Conservation (phyloP, 352 stramenopile genomes). For the Phytophthora idaei region DNA sequence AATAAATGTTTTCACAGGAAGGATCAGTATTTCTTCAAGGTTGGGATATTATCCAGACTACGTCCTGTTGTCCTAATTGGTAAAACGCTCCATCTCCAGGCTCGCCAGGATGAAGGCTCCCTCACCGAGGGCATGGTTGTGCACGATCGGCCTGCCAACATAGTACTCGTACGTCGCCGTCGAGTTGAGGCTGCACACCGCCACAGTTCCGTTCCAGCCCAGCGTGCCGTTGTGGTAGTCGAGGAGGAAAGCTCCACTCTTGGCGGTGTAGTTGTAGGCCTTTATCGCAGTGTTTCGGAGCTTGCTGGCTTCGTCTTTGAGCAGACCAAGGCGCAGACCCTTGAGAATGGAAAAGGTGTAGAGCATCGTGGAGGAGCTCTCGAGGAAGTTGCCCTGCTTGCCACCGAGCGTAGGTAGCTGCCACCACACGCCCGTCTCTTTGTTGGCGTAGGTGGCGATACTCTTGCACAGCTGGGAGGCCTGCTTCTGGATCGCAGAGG, state of each 20-base stretch:
- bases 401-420: slow-evolving; percentile 31
- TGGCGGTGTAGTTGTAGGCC: slow-evolving; percentile 33
- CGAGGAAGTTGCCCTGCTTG: slow-evolving; percentile 34
- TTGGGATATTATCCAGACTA: not conserved
- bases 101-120: slow-evolving; percentile 32
- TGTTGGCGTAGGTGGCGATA: slow-evolving; percentile 26
- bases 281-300: slow-evolving; percentile 16
- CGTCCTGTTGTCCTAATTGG: slow-evolving; percentile 9
- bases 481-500: slow-evolving; percentile 22
- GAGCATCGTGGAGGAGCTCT: slow-evolving; percentile 40
- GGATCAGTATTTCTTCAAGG: not conserved
- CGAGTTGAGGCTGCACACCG: slow-evolving; percentile 37
- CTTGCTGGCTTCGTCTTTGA: slow-evolving; percentile 17
- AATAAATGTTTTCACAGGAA: no score
- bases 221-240: slow-evolving; percentile 27
- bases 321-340: slow-evolving; percentile 31
- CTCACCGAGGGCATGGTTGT: slow-evolving; percentile 32
- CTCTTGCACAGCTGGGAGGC: slow-evolving; percentile 22
- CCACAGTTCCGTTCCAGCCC: slow-evolving; percentile 33
- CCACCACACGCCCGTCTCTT: slow-evolving; percentile 30
- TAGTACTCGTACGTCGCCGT: slow-evolving; percentile 37
- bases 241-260: slow-evolving; percentile 22
- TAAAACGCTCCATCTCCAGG: slow-evolving; percentile 29
- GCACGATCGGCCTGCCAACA: slow-evolving; percentile 25
- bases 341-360: slow-evolving; percentile 42